These are phyloP conservation scores for Citrus hindsii DNA, from an alignment of 345 rosid species.

Conservation along the genomic window DNA sequence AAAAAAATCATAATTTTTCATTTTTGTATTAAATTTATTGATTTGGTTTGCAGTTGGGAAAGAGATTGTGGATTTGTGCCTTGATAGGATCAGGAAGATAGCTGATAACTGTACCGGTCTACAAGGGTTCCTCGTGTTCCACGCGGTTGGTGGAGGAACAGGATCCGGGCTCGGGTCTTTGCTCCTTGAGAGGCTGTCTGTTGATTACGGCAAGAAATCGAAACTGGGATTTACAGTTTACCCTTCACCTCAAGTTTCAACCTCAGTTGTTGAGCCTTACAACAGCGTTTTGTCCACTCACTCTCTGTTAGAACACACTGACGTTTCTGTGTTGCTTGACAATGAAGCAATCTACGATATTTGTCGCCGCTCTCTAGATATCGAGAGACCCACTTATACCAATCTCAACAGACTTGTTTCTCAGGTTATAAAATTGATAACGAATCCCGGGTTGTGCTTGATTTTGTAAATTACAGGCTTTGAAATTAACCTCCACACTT, in stretches of 20 bases:
- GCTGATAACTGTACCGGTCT: constrained; percentile 46
- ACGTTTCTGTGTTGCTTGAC: constrained; percentile 24
- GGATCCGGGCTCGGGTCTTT: constrained; percentile 45
- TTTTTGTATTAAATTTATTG: background rate
- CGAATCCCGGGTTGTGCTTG: background rate
- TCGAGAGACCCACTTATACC: constrained; percentile 30
- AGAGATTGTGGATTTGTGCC: constrained; percentile 41
- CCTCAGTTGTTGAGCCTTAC: constrained; percentile 32
- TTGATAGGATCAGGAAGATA: constrained; percentile 39
- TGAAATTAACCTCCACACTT: background rate
- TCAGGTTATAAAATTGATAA: constrained; percentile 8
- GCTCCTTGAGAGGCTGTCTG: constrained; percentile 37
- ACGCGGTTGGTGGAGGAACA: constrained; percentile 45
- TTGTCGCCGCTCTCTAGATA: constrained; percentile 26
- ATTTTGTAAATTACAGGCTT: background rate
- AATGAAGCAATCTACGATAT: constrained; percentile 32
- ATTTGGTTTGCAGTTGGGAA: constrained; percentile 30
- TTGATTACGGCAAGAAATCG: constrained; percentile 37
- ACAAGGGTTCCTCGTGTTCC: constrained; percentile 43
- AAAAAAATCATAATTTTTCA: background rate
- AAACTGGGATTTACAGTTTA: constrained; percentile 41
- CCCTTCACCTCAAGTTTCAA: constrained; percentile 40
- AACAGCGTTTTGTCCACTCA: constrained; percentile 27
- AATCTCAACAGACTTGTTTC: constrained; percentile 28
- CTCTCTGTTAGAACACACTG: constrained; percentile 23